Evolutionary conservation across 164 flowering plant genomes (phyloP), one percentile per base, ranked within the genome.

Genomic region (Umbilicus rupestris): DNA sequence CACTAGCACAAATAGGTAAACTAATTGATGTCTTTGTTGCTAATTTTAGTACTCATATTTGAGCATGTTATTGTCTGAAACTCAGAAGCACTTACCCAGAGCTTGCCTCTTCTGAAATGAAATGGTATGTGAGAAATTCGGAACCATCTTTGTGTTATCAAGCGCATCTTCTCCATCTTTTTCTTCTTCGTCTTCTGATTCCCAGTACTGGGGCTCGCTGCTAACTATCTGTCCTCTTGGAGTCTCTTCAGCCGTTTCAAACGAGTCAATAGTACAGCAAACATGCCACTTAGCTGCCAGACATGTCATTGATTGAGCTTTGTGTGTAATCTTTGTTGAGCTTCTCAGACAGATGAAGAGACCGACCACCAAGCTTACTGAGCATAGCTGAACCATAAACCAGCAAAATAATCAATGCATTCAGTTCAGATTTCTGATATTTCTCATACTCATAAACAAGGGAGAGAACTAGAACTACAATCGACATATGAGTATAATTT

Each of bases 101-200:
- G 93, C 96, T 68, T 85, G 85, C 70, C 96, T 79, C 72, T 84
- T 86, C 30, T 90, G 96, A 70, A 75, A 87, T 0, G 91, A 87
- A 72, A 85, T 79, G 68, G 77, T 81, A 46, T 72, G 76, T 9
- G 86, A 80, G 65, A 82, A 82, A 0, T 82, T 69, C 0, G 83
- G 85, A 22, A 80, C 60, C 62, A 87, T 42, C 28, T 72, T 83
- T 28, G 78, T 74, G 71, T 79, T 84, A 69, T 87, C 90, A 1
- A 82, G 19, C 0, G 87, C 93, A 58, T 87, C 89, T 46, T 84
- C 90, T 66, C 78, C 91, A 29, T 84, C 88, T 20, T 77, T 81
- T n/a, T 63, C 75, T 8, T 75, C 84, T 0, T 81, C 87, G 1
- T 57, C 78, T 7, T 81, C 88, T 3, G 62, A 76, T 52, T 22